Base-by-base conservation (phyloP, 768 basidiomycete genomes). In the Suillus hirtellus region DNA sequence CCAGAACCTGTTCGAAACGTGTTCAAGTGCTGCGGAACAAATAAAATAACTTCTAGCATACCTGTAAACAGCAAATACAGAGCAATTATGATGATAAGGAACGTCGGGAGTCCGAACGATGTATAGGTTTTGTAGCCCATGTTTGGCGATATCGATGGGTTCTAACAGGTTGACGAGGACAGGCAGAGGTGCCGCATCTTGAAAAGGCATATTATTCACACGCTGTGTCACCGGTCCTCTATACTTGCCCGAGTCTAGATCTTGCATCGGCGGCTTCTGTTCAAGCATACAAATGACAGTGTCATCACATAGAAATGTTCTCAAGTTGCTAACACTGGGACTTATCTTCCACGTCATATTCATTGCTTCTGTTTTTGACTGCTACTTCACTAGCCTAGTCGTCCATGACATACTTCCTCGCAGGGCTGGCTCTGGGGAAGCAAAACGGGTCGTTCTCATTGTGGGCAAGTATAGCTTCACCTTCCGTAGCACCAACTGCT, bases 11-110 rank as follows among this genome's bases (percentile, higher is more conserved):
- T 56, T 63, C 63, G 60, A 59, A 55, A 61, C 50, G 66, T 65
- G n/a, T 37, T 56, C 14, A 5, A 40, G 31, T 37, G 47, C 46
- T 2, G 44, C 43, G 43, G 37, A 59, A 44, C 44, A 21, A 12
- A 50, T 3, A 53, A 44, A 46, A 47, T 14, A 43, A 53, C 5
- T 1, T 42, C 38, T 24, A 24, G 74, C 84, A 40, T 61, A 94
- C 95, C 94, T 62, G 95, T 95, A 73, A 96, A 94, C 65, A 96
- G 81, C 21, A 96, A 83, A 74, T 97, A 96, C 34, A 97, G 82
- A 12, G 89, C 91, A 65, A 95, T 82, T 62, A 90, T 71, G 40
- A 84, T 72, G 49, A 84, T 72, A 60, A 89, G 69, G 69, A 91
- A 91, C 1, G 84, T 79, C 8, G 91, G 86, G 40, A 92, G 77